Percentiles rank a stretch among this genome's conserved stretches.
These are phyloP conservation scores for Blastobotrys elegans DNA, from an alignment of 1,139 yeast species.

Conservation along the genomic window DNA sequence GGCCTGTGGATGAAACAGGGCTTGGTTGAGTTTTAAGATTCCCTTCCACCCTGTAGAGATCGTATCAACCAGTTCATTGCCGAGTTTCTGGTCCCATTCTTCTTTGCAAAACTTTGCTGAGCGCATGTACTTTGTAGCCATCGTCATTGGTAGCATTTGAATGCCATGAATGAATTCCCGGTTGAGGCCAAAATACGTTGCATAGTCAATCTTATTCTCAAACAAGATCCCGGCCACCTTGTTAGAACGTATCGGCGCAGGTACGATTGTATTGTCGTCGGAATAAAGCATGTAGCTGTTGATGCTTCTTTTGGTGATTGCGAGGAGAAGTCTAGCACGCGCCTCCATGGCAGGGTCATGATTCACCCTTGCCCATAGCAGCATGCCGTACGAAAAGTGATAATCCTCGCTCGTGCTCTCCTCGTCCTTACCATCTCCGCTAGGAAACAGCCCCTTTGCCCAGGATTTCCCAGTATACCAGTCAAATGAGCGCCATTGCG, in stretches of 20 bases:
- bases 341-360: slow-evolving; percentile 58
- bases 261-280: slow-evolving; percentile 51
- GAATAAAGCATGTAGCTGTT: slow-evolving; percentile 52
- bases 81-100: slow-evolving; percentile 62
- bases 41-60: slow-evolving; percentile 77
- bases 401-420: slow-evolving; percentile 66
- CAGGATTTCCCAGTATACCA: slow-evolving; percentile 76
- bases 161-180: slow-evolving; percentile 81
- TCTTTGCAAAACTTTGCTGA: slow-evolving; percentile 58
- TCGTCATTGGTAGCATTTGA: slow-evolving; percentile 82
- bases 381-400: slow-evolving; percentile 67
- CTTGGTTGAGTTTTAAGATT: slow-evolving; percentile 63
- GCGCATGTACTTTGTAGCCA: slow-evolving; percentile 68
- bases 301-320: slow-evolving; percentile 53
- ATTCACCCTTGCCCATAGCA: slow-evolving; percentile 61
- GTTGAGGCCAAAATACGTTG: slow-evolving; percentile 71
- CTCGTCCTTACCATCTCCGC: slow-evolving; percentile 67
- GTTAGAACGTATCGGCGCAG: slow-evolving; percentile 47
- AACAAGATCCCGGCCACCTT: slow-evolving; percentile 61
- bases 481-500: slow-evolving; percentile 63
- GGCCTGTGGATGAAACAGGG: slow-evolving; percentile 56
- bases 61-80: slow-evolving; percentile 41
- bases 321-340: slow-evolving; percentile 61
- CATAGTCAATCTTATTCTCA: slow-evolving; percentile 81
- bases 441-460: slow-evolving; percentile 62